Base-by-base conservation (phyloP, 352 stramenopile genomes). In the Proteromonas lacertae region DNA sequence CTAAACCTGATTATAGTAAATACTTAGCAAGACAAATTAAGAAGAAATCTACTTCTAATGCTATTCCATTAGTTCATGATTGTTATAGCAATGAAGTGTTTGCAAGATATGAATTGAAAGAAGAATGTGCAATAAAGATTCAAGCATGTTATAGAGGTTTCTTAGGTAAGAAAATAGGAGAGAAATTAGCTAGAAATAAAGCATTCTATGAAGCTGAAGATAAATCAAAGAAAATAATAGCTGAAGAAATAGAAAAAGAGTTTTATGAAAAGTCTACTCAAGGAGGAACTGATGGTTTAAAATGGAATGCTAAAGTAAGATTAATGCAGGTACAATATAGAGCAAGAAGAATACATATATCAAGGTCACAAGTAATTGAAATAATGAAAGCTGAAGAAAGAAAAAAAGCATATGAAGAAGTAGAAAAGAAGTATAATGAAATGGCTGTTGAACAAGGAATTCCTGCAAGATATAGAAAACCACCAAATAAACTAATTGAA, bases 1-100 rank as follows among this genome's bases (percentile, higher is more conserved):
- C 81, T 8, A 87, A 84, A 48, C 63, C 68, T 0, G 68, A 89
- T 43, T 89, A 89, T 44, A 73, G 64, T 8, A 76, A 72, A 44
- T 86, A 84, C 25, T 42, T 87, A 0, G 56, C 55, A 12, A 67
- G 66, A 36, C 14, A 12, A 12, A 14, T 21, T 9, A 48, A 56
- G 26, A 47, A 52, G 0, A 67, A 66, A 32, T 29, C 71, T 14
- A 40, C 75, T 6, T 81, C 64, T 2, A 73, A 76, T 28, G 67
- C 80, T 2, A 60, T 79, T 5, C 66, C 68, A 5, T 46, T 87
- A 19, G 59, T 75, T 41, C 69, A 86, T 42, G 69, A 65, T 9
- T 60, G 64, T 6, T 75, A 82, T 38, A 59, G 59, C 2, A 82
- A 83, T 38, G 44, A 81, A 13, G 32, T 71, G 0, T 46, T 75